These are phyloP conservation scores for Nitzschia palea DNA, from an alignment of 108 stramenopile genomes.

Conservation along the genomic window DNA sequence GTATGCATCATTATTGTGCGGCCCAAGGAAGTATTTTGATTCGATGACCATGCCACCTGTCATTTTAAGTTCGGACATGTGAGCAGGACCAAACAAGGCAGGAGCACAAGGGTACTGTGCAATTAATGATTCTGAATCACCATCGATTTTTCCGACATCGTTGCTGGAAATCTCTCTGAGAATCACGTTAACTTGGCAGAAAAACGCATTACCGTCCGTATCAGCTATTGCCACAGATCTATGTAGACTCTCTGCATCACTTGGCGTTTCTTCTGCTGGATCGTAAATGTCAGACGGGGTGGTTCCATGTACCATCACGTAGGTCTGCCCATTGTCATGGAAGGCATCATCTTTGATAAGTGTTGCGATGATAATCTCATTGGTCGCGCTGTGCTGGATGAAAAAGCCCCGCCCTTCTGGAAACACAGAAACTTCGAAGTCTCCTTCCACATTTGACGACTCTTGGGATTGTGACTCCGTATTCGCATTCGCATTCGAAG, in stretches of 20 bases:
- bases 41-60: conserved; percentile 34
- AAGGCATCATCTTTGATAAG: conserved; percentile 33
- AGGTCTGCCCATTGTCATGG: background rate
- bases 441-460: conserved; percentile 53
- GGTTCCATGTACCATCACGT: conserved; percentile 28
- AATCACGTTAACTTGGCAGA: conserved; percentile 51
- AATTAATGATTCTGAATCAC: conserved; percentile 17
- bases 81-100: conserved; percentile 72
- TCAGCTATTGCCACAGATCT: conserved; percentile 56
- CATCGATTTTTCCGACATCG: background rate
- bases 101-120: conserved; percentile 61
- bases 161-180: background rate
- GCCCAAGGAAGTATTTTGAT: conserved; percentile 21
- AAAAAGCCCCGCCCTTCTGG: conserved; percentile 59
- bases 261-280: background rate
- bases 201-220: conserved; percentile 45
- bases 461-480: background rate
- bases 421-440: conserved; percentile 65
- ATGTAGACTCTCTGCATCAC: background rate
- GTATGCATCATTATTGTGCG: conserved; percentile 15
- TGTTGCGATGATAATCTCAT: conserved; percentile 38
- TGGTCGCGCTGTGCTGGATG: conserved; percentile 56
- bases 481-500: background rate
- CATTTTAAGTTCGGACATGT: conserved; percentile 32
- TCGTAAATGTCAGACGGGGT: background rate